Evolutionary conservation across 257 asterid species (phyloP).

Genomic region (Salvia hispanica): DNA sequence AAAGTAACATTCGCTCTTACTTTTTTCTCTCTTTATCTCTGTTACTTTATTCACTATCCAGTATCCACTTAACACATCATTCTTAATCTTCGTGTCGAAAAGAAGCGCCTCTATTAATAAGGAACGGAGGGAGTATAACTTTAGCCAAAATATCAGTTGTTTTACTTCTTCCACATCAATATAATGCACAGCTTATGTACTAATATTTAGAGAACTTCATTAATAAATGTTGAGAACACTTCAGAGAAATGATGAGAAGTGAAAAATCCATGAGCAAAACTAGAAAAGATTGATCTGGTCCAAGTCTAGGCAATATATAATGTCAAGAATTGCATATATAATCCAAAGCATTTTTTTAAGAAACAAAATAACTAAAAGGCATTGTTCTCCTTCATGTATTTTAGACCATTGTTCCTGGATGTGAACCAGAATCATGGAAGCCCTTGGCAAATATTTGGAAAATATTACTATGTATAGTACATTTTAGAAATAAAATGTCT

Average conservation of each 20-base stretch:
- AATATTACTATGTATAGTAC: neutral
- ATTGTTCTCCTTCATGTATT: neutral
- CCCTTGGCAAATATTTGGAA: neutral
- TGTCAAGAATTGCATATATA: neutral
- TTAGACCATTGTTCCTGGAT: neutral
- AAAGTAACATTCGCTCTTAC: too few relatives aligned
- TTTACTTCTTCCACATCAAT: slow-evolving; percentile 5
- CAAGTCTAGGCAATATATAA: neutral
- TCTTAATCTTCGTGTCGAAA: too few relatives aligned
- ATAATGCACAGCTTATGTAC: slow-evolving; percentile 18
- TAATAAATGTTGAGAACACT: neutral
- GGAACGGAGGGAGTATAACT: too few relatives aligned
- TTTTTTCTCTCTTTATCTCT: too few relatives aligned
- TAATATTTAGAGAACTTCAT: neutral
- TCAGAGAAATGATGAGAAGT: neutral
- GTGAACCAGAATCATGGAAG: slow-evolving; percentile 8
- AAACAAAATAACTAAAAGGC: slow-evolving; percentile 11
- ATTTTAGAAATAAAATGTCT: slow-evolving; percentile 17
- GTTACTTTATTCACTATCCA: too few relatives aligned
- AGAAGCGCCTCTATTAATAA: too few relatives aligned
- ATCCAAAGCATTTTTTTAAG: slow-evolving; percentile 23
- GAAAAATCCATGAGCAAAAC: neutral
- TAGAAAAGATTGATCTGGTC: slow-evolving; percentile 2
- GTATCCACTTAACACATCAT: too few relatives aligned
- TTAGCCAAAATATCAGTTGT: slow-evolving; percentile 2